Conservation (phyloP, 1,284 basidiomycete genomes). For the Pyrrhoderma noxium region DNA sequence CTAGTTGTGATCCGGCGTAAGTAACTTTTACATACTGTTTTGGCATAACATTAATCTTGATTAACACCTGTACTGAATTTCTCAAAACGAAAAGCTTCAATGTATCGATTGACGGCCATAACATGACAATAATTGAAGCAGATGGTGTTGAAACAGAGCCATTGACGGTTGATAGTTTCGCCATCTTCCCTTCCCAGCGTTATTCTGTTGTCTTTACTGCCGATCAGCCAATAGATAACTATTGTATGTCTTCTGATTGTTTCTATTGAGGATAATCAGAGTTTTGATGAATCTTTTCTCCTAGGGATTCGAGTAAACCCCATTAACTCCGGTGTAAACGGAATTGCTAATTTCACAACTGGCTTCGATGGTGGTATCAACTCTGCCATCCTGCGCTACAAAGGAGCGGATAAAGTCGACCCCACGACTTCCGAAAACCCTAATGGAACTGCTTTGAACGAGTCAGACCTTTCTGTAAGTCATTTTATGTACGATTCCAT, state of each 20-base stretch:
- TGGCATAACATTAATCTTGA: too few species aligned
- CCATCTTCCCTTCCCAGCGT: slow-evolving; percentile 30
- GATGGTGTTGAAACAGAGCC: slow-evolving; percentile 33
- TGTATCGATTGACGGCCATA: slow-evolving; percentile 20
- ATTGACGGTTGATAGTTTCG: slow-evolving; percentile 25
- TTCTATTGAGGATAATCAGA: not conserved
- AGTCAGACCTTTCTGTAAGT: slow-evolving; percentile 24
- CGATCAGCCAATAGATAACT: slow-evolving; percentile 28
- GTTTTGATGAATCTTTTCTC: too few species aligned
- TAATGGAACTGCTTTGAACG: slow-evolving; percentile 23
- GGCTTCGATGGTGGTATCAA: slow-evolving; percentile 23
- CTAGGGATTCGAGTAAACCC: slow-evolving; percentile 30
- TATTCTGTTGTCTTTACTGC: slow-evolving; percentile 34
- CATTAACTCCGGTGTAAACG: slow-evolving; percentile 12
- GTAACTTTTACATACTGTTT: slow-evolving; percentile 5
- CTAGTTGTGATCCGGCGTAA: slow-evolving; percentile 35
- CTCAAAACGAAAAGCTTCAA: slow-evolving; percentile 1
- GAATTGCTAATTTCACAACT: not conserved
- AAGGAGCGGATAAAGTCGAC: slow-evolving; percentile 25
- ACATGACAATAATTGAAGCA: slow-evolving; percentile 32
- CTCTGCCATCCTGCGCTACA: slow-evolving; percentile 32
- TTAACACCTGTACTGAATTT: slow-evolving; percentile 29
- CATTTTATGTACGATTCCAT: slow-evolving; percentile 9
- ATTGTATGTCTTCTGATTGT: slow-evolving; percentile 22
- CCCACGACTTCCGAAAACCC: slow-evolving; percentile 24